Percentiles rank a stretch among this genome's conserved stretches.
Conservation (phyloP, 129 eudicot species). For the Flaveria bidentis region DNA sequence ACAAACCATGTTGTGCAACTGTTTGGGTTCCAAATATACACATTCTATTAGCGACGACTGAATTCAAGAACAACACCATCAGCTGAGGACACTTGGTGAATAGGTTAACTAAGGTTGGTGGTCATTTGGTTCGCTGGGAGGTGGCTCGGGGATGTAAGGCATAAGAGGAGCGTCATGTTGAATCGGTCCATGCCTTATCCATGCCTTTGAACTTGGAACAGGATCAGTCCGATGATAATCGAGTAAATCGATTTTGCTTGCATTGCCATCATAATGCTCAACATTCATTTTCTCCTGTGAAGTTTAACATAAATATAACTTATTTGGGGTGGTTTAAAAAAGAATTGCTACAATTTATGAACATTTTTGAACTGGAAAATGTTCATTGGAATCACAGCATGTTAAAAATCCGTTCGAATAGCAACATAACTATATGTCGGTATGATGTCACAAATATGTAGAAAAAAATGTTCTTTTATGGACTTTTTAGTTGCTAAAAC, state of each 20-base stretch:
- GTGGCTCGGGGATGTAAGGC: slow-evolving; percentile 72
- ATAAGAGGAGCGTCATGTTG: slow-evolving; percentile 72
- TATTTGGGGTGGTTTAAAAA: no score
- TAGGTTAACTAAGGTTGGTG: slow-evolving; percentile 27
- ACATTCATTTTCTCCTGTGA: slow-evolving; percentile 33
- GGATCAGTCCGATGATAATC: slow-evolving; percentile 73
- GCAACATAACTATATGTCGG: no score
- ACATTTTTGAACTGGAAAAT: no score
- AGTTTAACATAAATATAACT: neutral
- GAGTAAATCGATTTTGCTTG: slow-evolving; percentile 41
- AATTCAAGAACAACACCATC: neutral
- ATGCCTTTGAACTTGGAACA: slow-evolving; percentile 66
- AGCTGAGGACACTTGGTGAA: neutral
- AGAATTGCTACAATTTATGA: no score
- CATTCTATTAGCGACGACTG: neutral
- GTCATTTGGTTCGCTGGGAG: slow-evolving; percentile 43
- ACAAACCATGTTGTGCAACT: neutral
- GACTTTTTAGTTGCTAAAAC: no score
- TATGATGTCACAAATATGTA: no score
- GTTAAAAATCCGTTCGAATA: no score
- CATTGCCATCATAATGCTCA: slow-evolving; percentile 20
- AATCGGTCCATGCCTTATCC: slow-evolving; percentile 66
- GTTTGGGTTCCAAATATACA: neutral
- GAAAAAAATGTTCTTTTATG: no score
- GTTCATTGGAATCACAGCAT: no score